A percentile compares a stretch with the other conserved stretches of the same genome.
phyloP scores from a whole-genome alignment of 2,329 filamentous ascomycete species.

The Talaromyces albobiverticillius region DNA sequence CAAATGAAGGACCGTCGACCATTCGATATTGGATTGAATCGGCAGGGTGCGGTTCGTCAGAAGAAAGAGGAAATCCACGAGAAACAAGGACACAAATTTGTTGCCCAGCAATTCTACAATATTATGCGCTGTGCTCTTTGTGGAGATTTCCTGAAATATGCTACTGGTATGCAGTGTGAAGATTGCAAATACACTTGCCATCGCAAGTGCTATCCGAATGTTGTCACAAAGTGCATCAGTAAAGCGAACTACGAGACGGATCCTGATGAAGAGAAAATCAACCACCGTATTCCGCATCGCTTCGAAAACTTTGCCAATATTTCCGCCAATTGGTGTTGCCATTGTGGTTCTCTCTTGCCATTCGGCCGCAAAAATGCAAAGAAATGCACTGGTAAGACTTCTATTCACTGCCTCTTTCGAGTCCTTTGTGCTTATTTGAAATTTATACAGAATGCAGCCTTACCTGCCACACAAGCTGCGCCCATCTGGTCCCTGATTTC shows the following conservation, averaged over 20 bases:
- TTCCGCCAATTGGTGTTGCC: constrained; percentile 98
- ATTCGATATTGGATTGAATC: constrained; percentile 84
- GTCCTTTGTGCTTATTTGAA: constrained; percentile 2
- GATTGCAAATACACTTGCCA: constrained; percentile 99
- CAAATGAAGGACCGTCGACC: constrained; percentile 77
- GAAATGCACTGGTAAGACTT: constrained; percentile 72
- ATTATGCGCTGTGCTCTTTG: constrained; percentile 99
- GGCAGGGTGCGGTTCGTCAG: constrained; percentile 94
- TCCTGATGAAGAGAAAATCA: constrained; percentile 99
- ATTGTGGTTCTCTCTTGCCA: constrained; percentile 93
- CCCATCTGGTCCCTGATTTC: constrained; percentile 95
- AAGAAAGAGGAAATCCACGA: constrained; percentile 98
- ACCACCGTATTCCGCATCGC: constrained; percentile 95
- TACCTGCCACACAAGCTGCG: constrained; percentile 86
- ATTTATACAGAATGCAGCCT: constrained; percentile 77
- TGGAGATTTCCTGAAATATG: constrained; percentile 97
- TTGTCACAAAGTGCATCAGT: constrained; percentile 99
- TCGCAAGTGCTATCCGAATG: constrained; percentile 92
- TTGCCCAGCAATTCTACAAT: constrained; percentile 99
- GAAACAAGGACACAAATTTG: constrained; percentile 98
- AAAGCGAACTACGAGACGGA: constrained; percentile 98
- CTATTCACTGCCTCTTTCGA: background rate
- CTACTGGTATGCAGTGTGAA: constrained; percentile 97
- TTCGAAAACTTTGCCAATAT: constrained; percentile 97
- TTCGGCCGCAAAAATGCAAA: constrained; percentile 93